phyloP scores from a whole-genome alignment of 2,329 filamentous ascomycete species.

The Teratosphaeria zuluensis region DNA sequence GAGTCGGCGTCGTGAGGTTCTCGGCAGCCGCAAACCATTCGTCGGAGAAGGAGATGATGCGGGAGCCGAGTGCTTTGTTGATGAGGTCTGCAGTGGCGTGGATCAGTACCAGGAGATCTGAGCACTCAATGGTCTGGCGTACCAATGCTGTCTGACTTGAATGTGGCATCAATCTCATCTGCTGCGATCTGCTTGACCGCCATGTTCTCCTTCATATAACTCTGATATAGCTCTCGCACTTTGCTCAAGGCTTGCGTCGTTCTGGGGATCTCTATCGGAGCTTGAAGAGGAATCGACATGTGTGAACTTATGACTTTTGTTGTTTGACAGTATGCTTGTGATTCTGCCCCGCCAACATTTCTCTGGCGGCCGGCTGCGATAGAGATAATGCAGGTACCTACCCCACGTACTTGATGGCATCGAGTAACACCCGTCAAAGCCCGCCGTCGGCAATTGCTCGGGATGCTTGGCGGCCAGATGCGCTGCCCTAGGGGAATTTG shows the following conservation, averaged over 20 bases:
- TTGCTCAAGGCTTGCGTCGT: not conserved
- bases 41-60: conserved; percentile 47
- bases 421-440: not conserved
- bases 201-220: not conserved
- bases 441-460: not conserved
- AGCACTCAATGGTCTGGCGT: conserved; percentile 16
- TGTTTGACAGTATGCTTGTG: not conserved
- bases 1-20: conserved; percentile 49
- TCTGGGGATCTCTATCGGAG: not conserved
- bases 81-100: conserved; percentile 36
- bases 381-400: not conserved
- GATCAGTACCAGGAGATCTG: conserved; percentile 1
- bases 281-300: not conserved
- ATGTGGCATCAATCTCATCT: conserved; percentile 44
- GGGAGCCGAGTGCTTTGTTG: conserved; percentile 41
- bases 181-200: conserved; percentile 30
- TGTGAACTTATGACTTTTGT: not conserved
- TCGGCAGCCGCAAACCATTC: conserved; percentile 52
- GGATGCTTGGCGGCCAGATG: not conserved
- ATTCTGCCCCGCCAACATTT: not conserved
- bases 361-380: not conserved
- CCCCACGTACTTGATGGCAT: not conserved
- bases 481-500: no score
- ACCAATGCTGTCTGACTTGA: conserved; percentile 46
- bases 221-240: not conserved